Conservation (phyloP, 2,329 filamentous ascomycete genomes). For the Chaetomium olivaceum region DNA sequence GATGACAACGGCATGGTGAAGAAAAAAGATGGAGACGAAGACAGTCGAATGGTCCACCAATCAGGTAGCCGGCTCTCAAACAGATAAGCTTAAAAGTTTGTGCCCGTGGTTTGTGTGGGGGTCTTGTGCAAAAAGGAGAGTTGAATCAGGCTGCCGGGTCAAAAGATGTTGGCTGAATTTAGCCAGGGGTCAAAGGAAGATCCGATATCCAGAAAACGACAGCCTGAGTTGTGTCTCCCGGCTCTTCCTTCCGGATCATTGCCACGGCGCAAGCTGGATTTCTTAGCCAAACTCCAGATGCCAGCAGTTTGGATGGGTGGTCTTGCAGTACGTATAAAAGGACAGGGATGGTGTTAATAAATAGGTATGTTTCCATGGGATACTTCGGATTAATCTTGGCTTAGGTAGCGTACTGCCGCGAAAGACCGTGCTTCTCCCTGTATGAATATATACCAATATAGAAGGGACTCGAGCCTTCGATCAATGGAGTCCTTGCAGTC, state of each 20-base stretch:
- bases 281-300: not conserved
- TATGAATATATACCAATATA: not conserved
- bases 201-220: not conserved
- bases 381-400: not conserved
- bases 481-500: not conserved
- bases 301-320: no score
- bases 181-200: conserved; percentile 2
- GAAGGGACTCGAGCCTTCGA: not conserved
- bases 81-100: not conserved
- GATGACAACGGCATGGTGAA: not conserved
- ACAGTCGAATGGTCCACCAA: not conserved
- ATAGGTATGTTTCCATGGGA: not conserved
- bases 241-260: conserved; percentile 8
- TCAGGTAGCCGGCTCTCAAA: not conserved
- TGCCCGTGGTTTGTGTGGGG: not conserved
- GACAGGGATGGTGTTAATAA: not conserved
- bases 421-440: no score
- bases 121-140: not conserved
- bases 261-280: not conserved
- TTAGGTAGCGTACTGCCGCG: not conserved
- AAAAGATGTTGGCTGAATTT: not conserved
- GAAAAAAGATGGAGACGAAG: not conserved
- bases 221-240: not conserved
- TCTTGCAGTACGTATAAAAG: no score
- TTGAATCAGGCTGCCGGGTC: not conserved